phyloP scores from a whole-genome alignment of 2,329 filamentous ascomycete genomes.

The Calonectria naviculata region DNA sequence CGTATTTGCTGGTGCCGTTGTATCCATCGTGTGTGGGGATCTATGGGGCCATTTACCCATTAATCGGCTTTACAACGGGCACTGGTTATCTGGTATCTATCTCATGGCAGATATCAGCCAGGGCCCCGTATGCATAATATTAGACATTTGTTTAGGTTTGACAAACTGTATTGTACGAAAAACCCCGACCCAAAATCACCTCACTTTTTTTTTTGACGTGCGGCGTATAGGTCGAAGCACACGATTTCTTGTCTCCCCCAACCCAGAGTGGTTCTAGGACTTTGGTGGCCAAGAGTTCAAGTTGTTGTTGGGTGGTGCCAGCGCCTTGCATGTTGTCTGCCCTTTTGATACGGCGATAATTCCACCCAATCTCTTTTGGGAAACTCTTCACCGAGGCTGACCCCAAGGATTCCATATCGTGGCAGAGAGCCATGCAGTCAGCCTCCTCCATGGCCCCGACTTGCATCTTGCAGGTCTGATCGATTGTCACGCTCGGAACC shows the following conservation, averaged over 20 bases:
- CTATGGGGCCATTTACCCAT: neutral
- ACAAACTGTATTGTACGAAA: neutral
- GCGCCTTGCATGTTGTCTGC: no score
- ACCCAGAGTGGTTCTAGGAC: neutral
- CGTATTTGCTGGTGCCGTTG: neutral
- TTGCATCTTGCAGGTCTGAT: neutral
- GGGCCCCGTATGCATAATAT: slow-evolving; percentile 6
- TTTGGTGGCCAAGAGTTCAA: neutral
- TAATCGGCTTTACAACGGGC: neutral
- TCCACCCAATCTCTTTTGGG: neutral
- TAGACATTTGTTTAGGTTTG: neutral
- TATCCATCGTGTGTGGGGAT: neutral
- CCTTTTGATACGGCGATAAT: neutral
- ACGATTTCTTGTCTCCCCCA: neutral
- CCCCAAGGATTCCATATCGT: neutral
- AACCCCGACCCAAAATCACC: neutral
- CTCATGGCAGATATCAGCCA: neutral
- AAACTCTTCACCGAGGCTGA: neutral
- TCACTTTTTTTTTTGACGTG: neutral
- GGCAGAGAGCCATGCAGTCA: neutral
- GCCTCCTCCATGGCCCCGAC: neutral
- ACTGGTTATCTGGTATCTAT: neutral
- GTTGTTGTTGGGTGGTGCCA: neutral
- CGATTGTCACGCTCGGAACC: neutral
- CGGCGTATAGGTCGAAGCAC: neutral